Evolutionary conservation across 441 rosid genomes (phyloP).

Genomic region (Adansonia gregorii): DNA sequence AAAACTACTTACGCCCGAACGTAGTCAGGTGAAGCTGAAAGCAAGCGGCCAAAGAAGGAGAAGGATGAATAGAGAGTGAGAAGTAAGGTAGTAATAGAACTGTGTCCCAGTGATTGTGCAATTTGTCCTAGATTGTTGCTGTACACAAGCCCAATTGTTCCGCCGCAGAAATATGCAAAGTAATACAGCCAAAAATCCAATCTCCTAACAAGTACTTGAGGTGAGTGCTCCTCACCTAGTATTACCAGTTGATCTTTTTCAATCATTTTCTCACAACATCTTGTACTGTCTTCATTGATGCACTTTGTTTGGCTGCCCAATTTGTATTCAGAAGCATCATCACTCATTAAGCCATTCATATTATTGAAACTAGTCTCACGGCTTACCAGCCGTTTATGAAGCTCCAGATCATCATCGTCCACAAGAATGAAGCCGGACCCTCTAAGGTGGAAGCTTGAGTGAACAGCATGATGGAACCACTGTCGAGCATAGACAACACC

Average conservation of each 20-base stretch:
- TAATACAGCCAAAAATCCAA: slow-evolving; percentile 91
- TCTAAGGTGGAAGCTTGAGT: slow-evolving; percentile 61
- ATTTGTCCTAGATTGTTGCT: slow-evolving; percentile 96
- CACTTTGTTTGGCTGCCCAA: slow-evolving; percentile 39
- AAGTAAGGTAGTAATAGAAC: slow-evolving; percentile 58
- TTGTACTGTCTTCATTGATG: slow-evolving; percentile 35
- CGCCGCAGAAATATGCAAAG: slow-evolving; percentile 83
- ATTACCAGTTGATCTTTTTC: slow-evolving; percentile 57
- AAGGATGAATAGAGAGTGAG: slow-evolving; percentile 89
- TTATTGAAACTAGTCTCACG: slow-evolving; percentile 49
- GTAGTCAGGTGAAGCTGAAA: slow-evolving; percentile 88
- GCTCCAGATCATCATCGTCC: slow-evolving; percentile 79
- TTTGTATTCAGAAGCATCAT: slow-evolving; percentile 31
- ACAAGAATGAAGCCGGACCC: slow-evolving; percentile 78
- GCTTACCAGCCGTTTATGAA: slow-evolving; percentile 64
- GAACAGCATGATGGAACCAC: slow-evolving; percentile 69
- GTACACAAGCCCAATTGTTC: slow-evolving; percentile 92
- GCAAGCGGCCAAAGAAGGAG: slow-evolving; percentile 92
- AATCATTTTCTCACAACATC: slow-evolving; percentile 56
- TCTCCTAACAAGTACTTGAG: slow-evolving; percentile 57
- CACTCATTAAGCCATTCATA: slow-evolving; percentile 36
- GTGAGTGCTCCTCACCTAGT: slow-evolving; percentile 81
- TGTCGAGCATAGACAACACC: slow-evolving; percentile 74
- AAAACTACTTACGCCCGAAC: slow-evolving; percentile 65
- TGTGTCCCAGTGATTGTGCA: slow-evolving; percentile 76